Base-by-base conservation (phyloP, 768 basidiomycete genomes). In the Kockovaella imperatae region DNA sequence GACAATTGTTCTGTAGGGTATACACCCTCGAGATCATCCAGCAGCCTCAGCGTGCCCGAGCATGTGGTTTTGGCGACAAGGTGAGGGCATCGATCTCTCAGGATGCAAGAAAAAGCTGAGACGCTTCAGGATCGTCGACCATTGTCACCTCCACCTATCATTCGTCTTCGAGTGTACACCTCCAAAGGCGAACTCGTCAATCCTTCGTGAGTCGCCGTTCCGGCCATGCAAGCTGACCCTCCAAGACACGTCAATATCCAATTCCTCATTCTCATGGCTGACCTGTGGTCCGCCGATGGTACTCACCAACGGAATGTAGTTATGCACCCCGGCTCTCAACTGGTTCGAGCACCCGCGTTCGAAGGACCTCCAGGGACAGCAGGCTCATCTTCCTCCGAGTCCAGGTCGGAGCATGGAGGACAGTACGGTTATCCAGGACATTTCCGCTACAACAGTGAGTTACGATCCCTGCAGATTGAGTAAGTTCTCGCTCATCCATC, bases 1-100 rank as follows among this genome's bases (percentile, higher is more conserved):
- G n/a, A n/a, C n/a, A n/a, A n/a, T n/a, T n/a, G n/a, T n/a, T n/a
- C n/a, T 17, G 2, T 60, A 88, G 87, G 65, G 76, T 84, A 67
- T 91, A 91, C 71, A 80, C 82, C 13, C 77, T 93, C 34, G 83
- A 87, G 56, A 79, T 91, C 60, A 78, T 86, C 3, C 91, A 95
- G 68, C 80, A 91, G 59, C 90, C 91, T 32, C 71, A 86, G 39
- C 80, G 90, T 35, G 91, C 90, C 41, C 80, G 90, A 56, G 91
- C 91, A 83, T 93, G 90, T 69, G 91, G 91, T 10, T 91, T 93
- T 70, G 90, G 90, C 36, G 88, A 95, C 76, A 93, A 91, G 77
- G 89, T 88, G 58, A 51, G 76, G 64, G 11, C n/a, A n/a, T n/a
- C n/a, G n/a, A n/a, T 11, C 17, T 36, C 6, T n/a, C 30, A 21